Base-by-base conservation (phyloP, 2,329 filamentous ascomycete genomes). In the Triangularia setosa region DNA sequence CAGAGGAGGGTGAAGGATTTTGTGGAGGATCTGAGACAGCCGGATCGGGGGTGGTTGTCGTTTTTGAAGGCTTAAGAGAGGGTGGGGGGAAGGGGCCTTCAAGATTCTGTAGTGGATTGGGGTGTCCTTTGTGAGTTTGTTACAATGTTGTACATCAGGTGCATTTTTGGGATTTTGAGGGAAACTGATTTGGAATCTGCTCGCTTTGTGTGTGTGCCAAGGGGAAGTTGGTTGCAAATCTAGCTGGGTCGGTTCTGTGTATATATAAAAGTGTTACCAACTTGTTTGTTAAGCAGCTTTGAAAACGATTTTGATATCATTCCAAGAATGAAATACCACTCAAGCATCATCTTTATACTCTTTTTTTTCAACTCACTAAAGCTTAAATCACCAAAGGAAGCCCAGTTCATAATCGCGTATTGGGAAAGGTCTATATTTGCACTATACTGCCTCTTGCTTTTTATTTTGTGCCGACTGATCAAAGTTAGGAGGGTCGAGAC, bases 1-100 rank as follows among this genome's bases (percentile, higher is more conserved):
- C 77, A 77, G 62, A 77, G 79, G 65, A 76, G 84, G 68, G 84
- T 83, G 1, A 77, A 76, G 69, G 83, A 85, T 65, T 66, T 87
- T 23, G 67, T 87, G 58, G 83, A 86, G 53, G 80, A 84, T 35
- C 65, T 82, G 1, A 73, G 76, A 66, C 75, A 77, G 28, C 79
- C 78, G 18, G 64, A 62, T 35, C 69, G 65, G 33, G 71, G 70
- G 24, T 57, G 67, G 4, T 48, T 68, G 59, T 68, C 66, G 8
- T 65, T 64, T 8, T 30, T 69, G 18, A 63, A 66, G 56, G 68
- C 67, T 18, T 67, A 53, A 33, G 12, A 11, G 7, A 33, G 30
- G n/a, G n/a, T n/a, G n/a, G n/a, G n/a, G n/a, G n/a, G n/a, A n/a
- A n/a, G n/a, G n/a, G n/a, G n/a, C n/a, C n/a, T n/a, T n/a, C n/a